Conservation (phyloP, 805 yeast genomes). For the Monosporozyma servazzii region DNA sequence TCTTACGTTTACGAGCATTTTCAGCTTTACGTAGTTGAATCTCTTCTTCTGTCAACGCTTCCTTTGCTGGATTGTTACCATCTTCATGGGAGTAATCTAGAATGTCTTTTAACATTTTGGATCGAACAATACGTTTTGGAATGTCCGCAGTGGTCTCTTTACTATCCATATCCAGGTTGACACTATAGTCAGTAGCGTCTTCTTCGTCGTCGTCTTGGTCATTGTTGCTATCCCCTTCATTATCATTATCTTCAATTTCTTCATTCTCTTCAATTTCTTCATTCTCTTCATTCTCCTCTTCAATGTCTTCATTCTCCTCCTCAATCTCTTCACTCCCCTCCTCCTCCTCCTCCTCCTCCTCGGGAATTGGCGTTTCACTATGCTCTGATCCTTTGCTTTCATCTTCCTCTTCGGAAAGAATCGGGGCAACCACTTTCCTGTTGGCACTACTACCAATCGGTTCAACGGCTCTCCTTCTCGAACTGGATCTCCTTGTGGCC, state of each 20-base stretch:
- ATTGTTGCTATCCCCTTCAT: slow-evolving; percentile 14
- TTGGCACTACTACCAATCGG: background rate
- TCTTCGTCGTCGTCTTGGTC: slow-evolving; percentile 17
- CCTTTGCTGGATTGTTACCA: slow-evolving; percentile 31
- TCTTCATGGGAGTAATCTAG: slow-evolving; percentile 5
- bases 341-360: slow-evolving; percentile 8
- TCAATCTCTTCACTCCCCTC: slow-evolving; percentile 3
- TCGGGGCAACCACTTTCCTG: slow-evolving; percentile 1
- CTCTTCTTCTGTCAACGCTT: slow-evolving; percentile 74
- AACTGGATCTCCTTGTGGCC: background rate
- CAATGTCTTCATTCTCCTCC: slow-evolving; percentile 6
- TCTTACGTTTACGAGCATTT: slow-evolving; percentile 78
- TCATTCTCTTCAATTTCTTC: slow-evolving; percentile 12
- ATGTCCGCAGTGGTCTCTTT: slow-evolving; percentile 10
- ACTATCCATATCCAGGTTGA: background rate
- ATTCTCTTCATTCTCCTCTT: slow-evolving; percentile 11
- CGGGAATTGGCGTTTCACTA: no score
- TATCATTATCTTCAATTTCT: slow-evolving; percentile 15
- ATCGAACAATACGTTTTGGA: slow-evolving; percentile 8
- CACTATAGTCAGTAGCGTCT: slow-evolving; percentile 4
- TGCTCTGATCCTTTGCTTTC: slow-evolving; percentile 14
- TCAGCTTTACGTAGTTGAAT: slow-evolving; percentile 74
- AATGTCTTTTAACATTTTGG: slow-evolving; percentile 16
- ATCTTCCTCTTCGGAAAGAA: slow-evolving; percentile 5
- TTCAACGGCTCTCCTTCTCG: background rate